A percentile compares a stretch with the other conserved stretches of the same genome.
Conservation (phyloP, 1,139 yeast genomes). For the Saccharomyces hybrid region DNA sequence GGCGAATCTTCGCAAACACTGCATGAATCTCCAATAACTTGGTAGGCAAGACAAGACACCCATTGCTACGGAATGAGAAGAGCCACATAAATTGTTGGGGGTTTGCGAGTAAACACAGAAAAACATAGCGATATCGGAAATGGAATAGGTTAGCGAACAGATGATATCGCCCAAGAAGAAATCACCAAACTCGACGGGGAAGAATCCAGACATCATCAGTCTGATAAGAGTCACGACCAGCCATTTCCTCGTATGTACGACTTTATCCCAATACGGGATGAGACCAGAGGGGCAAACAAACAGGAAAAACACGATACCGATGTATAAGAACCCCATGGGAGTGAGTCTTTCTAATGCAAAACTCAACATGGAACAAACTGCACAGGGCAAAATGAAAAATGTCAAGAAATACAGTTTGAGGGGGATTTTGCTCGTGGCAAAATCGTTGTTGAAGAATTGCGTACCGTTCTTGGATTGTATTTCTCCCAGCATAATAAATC, state of each 20-base stretch:
- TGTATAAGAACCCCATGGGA: slow-evolving; percentile 72
- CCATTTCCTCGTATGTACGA: slow-evolving; percentile 47
- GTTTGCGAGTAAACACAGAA: slow-evolving; percentile 64
- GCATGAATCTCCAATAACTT: slow-evolving; percentile 81
- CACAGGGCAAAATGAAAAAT: slow-evolving; percentile 46
- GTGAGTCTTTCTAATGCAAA: slow-evolving; percentile 65
- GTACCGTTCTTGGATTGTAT: slow-evolving; percentile 60
- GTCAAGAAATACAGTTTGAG: slow-evolving; percentile 49
- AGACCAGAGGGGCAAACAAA: slow-evolving; percentile 46
- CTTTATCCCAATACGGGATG: slow-evolving; percentile 30
- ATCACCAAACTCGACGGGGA: slow-evolving; percentile 91
- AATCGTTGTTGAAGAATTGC: slow-evolving; percentile 31
- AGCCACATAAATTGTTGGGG: slow-evolving; percentile 57
- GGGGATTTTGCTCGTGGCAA: slow-evolving; percentile 31
- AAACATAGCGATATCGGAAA: slow-evolving; percentile 79
- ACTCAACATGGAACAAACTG: slow-evolving; percentile 67
- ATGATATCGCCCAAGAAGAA: slow-evolving; percentile 87
- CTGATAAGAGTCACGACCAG: slow-evolving; percentile 64
- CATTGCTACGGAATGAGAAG: slow-evolving; percentile 63
- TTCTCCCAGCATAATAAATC: slow-evolving; percentile 71
- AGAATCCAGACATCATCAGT: slow-evolving; percentile 69
- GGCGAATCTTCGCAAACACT: slow-evolving; percentile 81
- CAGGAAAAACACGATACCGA: slow-evolving; percentile 40
- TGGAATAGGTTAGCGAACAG: slow-evolving; percentile 78
- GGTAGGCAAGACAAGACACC: slow-evolving; percentile 84